Percentiles rank a stretch among this genome's conserved stretches.
Evolutionary conservation across 1,284 basidiomycete species (phyloP).

Genomic region (Retiboletus flavoniger): DNA sequence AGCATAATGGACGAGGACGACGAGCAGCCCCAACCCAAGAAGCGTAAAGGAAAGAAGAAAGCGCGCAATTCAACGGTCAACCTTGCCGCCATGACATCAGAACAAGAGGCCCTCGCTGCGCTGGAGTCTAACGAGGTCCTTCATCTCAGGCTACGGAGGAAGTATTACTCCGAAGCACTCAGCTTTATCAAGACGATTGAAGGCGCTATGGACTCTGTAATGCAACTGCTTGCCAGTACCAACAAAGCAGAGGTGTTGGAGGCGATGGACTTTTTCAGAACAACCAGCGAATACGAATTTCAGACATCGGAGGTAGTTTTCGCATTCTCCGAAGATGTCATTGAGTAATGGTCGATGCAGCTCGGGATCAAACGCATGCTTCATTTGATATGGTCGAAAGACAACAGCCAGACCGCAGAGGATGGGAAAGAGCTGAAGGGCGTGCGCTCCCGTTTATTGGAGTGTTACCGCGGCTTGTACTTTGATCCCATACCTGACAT

Average conservation of each 20-base stretch:
- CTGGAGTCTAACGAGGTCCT: slow-evolving; percentile 66
- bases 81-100: slow-evolving; percentile 59
- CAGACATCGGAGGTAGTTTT: slow-evolving; percentile 65
- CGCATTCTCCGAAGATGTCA: background rate
- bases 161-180: slow-evolving; percentile 87
- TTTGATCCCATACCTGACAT: slow-evolving; percentile 78
- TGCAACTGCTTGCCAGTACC: slow-evolving; percentile 83
- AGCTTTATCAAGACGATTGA: slow-evolving; percentile 86
- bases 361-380: slow-evolving; percentile 93
- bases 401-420: slow-evolving; percentile 81
- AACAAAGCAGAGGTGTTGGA: slow-evolving; percentile 95
- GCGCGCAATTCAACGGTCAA: slow-evolving; percentile 71
- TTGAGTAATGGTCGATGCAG: slow-evolving; percentile 38
- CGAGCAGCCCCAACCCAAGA: slow-evolving; percentile 31
- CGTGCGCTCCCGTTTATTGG: slow-evolving; percentile 82
- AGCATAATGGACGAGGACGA: slow-evolving; percentile 37
- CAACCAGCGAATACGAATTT: slow-evolving; percentile 83
- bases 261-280: slow-evolving; percentile 92
- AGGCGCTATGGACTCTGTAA: slow-evolving; percentile 71
- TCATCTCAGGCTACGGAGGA: slow-evolving; percentile 77
- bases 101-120: slow-evolving; percentile 65
- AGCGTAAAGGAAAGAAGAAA: slow-evolving; percentile 47
- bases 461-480: slow-evolving; percentile 87
- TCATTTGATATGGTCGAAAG: slow-evolving; percentile 97
- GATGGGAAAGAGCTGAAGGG: slow-evolving; percentile 90